Evolutionary conservation across 352 stramenopile species (phyloP).

Genomic region (Aphanomyces invadans): DNA sequence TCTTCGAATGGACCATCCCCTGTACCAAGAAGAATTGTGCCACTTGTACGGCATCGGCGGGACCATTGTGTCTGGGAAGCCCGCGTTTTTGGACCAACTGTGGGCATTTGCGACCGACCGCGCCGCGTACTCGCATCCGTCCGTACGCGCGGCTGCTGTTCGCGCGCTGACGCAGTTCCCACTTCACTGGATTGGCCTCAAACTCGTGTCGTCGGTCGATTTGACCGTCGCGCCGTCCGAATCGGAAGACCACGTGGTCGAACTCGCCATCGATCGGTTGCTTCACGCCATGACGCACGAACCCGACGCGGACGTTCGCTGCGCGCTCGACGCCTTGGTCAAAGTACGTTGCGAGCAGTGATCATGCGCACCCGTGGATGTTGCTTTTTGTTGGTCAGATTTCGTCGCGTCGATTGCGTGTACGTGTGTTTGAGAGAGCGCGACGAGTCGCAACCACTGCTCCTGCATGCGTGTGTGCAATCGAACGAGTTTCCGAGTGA

Average conservation of each 20-base stretch:
- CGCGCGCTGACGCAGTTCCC: slow-evolving; percentile 39
- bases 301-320: neutral
- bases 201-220: neutral
- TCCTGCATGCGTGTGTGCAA: too few species aligned
- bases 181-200: slow-evolving; percentile 40
- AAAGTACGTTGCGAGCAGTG: too few species aligned
- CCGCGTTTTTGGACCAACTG: slow-evolving; percentile 34
- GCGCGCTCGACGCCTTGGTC: neutral
- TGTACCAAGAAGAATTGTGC: slow-evolving; percentile 21
- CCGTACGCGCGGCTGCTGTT: slow-evolving; percentile 41
- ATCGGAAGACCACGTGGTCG: slow-evolving; percentile 7
- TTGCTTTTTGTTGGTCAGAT: too few species aligned
- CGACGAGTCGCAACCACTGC: too few species aligned
- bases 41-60: slow-evolving; percentile 9
- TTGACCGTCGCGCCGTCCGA: neutral
- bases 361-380: too few species aligned
- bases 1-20: slow-evolving; percentile 4
- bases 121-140: slow-evolving; percentile 27
- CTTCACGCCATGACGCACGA: neutral
- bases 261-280: neutral
- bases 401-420: too few species aligned
- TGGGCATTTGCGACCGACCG: slow-evolving; percentile 43
- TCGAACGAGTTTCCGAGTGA: too few species aligned
- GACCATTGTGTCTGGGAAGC: neutral
- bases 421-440: too few species aligned